Evolutionary conservation across 768 basidiomycete species (phyloP).

Genomic region (Pulveroboletus ravenelii): DNA sequence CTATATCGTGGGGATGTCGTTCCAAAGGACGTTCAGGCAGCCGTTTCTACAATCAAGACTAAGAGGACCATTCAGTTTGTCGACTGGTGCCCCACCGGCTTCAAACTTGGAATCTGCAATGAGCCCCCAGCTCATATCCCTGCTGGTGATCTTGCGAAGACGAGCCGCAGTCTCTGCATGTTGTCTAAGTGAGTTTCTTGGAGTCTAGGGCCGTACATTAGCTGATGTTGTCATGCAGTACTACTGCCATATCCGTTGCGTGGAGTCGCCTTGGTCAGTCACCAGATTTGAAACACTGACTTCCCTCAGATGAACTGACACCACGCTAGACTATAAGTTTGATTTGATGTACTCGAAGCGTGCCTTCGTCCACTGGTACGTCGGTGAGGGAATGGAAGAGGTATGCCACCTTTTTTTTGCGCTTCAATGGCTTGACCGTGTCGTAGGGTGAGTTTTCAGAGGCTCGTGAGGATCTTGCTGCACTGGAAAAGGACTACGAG

Average conservation of each 20-base stretch:
- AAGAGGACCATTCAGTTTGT: conserved; percentile 98
- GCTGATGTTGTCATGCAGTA: conserved; percentile 40
- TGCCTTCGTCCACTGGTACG: conserved; percentile 91
- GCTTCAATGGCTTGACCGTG: conserved; percentile 5
- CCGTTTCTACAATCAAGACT: conserved; percentile 92
- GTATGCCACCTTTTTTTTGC: conserved; percentile 27
- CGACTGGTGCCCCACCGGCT: conserved; percentile 97
- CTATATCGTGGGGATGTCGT: conserved; percentile 96
- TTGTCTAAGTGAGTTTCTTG: conserved; percentile 65
- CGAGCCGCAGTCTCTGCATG: conserved; percentile 94
- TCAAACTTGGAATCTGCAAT: conserved; percentile 98
- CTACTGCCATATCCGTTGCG: conserved; percentile 88
- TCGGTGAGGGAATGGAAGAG: conserved; percentile 99
- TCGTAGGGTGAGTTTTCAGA: conserved; percentile 92
- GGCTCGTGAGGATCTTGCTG: conserved; percentile 96
- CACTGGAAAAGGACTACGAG: conserved; percentile 93
- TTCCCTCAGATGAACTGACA: conserved; percentile 5
- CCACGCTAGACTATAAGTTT: conserved; percentile 82
- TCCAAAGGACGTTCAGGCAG: conserved; percentile 91
- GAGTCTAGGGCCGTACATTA: neutral
- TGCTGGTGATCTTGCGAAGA: conserved; percentile 92
- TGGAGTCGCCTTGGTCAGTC: conserved; percentile 79
- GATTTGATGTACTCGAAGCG: conserved; percentile 97
- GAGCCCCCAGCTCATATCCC: conserved; percentile 91
- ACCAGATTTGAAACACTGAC: neutral